Evolutionary conservation across 1,139 yeast genomes (phyloP), one percentile per base, ranked within the genome.

Genomic region (Geotrichum aggregatum): DNA sequence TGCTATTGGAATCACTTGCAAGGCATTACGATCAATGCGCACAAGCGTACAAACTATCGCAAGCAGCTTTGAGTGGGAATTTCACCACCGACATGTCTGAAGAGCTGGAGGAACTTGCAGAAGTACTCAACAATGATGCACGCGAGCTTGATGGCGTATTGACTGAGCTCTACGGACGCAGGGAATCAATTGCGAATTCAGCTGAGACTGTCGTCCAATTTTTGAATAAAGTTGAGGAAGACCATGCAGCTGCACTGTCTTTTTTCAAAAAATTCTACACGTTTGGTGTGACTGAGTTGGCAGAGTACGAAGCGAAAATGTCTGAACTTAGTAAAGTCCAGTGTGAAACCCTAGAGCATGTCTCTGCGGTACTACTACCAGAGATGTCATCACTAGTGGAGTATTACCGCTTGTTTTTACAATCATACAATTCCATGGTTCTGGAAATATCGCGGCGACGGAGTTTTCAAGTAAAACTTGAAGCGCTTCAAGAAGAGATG

Each of bases 21-120:
- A 79, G 80, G 52, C 96, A 89, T 67, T 87, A 82, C 59, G 96
- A 88, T 64, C 89, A 86, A 62, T 86, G 95, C 59, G 59, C 70
- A 3, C 73, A 77, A 51, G 68, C 70, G 0, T 52, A 58, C 3
- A 62, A 62, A 21, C 52, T 59, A 52, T 54, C 54, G 14, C 31
- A 52, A 16, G 52, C 52, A n/a, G 56, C 58, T 10, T 51, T 56
- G 3, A 22, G 28, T 2, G 54, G 54, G 2, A 18, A 35, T 1
- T 30, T 13, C 24, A 19, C 39, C 3, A 26, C 59, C 16, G 50
- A 43, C 1, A 60, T 57, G 3, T 53, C 50, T 3, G 58, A 57
- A 2, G 69, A 63, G 28, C 56, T 65, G n/a, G 57, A 51, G 4
- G 70, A 70, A 40, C 62, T 70, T 13, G 42, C 61, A 11, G 54